phyloP scores from a whole-genome alignment of 2,329 filamentous ascomycete genomes.

The Fusarium buharicum region DNA sequence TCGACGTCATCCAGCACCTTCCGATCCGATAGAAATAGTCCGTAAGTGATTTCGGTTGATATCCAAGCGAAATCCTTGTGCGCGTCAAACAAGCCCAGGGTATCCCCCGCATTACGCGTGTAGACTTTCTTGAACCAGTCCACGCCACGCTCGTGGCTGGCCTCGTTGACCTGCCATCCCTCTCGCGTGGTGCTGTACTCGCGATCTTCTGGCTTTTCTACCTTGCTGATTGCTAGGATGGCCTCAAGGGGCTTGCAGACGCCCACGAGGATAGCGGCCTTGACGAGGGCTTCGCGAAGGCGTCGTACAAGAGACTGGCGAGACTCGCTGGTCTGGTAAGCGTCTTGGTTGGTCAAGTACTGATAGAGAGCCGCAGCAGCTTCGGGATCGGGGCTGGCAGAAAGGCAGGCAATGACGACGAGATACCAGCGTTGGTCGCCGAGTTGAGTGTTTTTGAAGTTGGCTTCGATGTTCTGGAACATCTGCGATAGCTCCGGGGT shows the following conservation, averaged over 20 bases:
- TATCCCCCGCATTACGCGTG: conserved; percentile 56
- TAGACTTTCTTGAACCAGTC: conserved; percentile 69
- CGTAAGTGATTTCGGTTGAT: conserved; percentile 66
- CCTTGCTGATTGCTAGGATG: conserved; percentile 63
- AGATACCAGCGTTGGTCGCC: conserved; percentile 36
- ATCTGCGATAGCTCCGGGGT: conserved; percentile 20
- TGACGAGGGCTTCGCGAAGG: conserved; percentile 68
- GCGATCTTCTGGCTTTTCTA: conserved; percentile 64
- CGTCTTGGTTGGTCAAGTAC: conserved; percentile 51
- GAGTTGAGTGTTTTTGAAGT: conserved; percentile 27
- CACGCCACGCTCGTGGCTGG: conserved; percentile 62
- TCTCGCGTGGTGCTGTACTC: conserved; percentile 66
- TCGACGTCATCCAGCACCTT: conserved; percentile 64
- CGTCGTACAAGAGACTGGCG: conserved; percentile 61
- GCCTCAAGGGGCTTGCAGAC: conserved; percentile 72
- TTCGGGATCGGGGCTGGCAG: conserved; percentile 36
- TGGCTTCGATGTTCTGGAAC: conserved; percentile 27
- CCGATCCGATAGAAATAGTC: conserved; percentile 66
- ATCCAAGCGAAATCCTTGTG: conserved; percentile 60
- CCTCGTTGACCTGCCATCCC: conserved; percentile 67
- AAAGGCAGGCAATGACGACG: conserved; percentile 32
- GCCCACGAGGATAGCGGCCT: conserved; percentile 67
- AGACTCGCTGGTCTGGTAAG: conserved; percentile 55
- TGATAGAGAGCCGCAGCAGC: conserved; percentile 28
- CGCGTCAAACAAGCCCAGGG: conserved; percentile 50